A percentile compares a stretch with the other conserved stretches of the same genome.
Evolutionary conservation across 2,329 filamentous ascomycete species (phyloP).

Genomic region (Nemania abortiva): DNA sequence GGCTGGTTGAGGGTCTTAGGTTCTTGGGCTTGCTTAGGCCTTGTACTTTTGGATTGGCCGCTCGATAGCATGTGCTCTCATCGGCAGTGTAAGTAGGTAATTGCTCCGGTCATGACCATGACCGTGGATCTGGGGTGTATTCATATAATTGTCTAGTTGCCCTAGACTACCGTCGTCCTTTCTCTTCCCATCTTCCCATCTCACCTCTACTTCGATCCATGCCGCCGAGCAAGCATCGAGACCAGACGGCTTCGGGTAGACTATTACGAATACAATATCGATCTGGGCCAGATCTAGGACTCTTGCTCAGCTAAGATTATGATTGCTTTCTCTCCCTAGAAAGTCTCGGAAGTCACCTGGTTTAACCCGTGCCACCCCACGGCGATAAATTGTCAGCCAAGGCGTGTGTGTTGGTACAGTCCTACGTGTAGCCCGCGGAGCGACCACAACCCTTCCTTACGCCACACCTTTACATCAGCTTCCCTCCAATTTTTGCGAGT

Average conservation of each 20-base stretch:
- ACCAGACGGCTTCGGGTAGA: slow-evolving; percentile 10
- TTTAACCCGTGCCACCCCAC: slow-evolving; percentile 34
- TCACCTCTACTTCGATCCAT: slow-evolving; percentile 24
- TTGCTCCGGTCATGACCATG: slow-evolving; percentile 24
- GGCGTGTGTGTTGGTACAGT: slow-evolving; percentile 34
- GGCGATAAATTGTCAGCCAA: slow-evolving; percentile 38
- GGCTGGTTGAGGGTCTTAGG: slow-evolving; percentile 34
- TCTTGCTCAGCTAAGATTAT: slow-evolving; percentile 39
- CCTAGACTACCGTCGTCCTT: slow-evolving; percentile 16
- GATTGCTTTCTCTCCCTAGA: slow-evolving; percentile 25
- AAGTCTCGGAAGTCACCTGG: slow-evolving; percentile 34
- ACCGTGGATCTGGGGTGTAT: slow-evolving; percentile 29
- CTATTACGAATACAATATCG: slow-evolving; percentile 18
- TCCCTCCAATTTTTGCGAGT: slow-evolving; percentile 32
- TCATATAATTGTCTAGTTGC: slow-evolving; percentile 36
- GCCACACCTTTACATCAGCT: slow-evolving; percentile 38
- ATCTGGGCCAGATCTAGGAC: slow-evolving; percentile 35
- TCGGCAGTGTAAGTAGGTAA: slow-evolving; percentile 25
- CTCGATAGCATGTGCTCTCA: slow-evolving; percentile 23
- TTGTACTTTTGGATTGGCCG: slow-evolving; percentile 34
- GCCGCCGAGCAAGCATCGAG: slow-evolving; percentile 12
- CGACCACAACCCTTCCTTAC: slow-evolving; percentile 32
- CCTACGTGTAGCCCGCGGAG: slow-evolving; percentile 32
- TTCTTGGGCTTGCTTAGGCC: slow-evolving; percentile 30
- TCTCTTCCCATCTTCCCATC: slow-evolving; percentile 21